Evolutionary conservation across 805 yeast species (phyloP).

Genomic region (Suhomyces prunicola): DNA sequence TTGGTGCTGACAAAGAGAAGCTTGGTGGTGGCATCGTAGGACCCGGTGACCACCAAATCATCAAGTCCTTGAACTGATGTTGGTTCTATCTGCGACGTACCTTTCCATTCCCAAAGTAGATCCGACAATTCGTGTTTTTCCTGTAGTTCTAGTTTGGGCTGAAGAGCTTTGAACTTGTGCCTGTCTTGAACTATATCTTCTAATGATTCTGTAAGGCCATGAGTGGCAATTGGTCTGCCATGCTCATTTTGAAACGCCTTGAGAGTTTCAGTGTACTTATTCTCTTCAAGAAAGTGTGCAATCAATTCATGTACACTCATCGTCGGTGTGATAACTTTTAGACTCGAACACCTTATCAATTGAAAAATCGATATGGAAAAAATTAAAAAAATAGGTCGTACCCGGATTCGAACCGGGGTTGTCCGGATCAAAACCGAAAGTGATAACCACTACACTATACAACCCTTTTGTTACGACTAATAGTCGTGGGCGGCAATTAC

Average conservation of each 20-base stretch:
- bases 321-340: background rate
- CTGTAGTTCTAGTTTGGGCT: constrained; percentile 4
- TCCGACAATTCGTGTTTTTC: constrained; percentile 1
- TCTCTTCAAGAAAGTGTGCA: constrained; percentile 57
- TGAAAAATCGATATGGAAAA: background rate
- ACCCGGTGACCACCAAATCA: constrained; percentile 26
- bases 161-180: constrained; percentile 20
- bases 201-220: constrained; percentile 24
- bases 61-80: constrained; percentile 8
- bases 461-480: constrained; percentile 20
- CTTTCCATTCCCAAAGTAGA: constrained; percentile 22
- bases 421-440: constrained; percentile 78
- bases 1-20: constrained; percentile 7
- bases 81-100: constrained; percentile 19
- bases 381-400: constrained; percentile 49
- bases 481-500: too few species aligned
- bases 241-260: constrained; percentile 46
- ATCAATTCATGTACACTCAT: constrained; percentile 29
- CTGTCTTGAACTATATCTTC: constrained; percentile 40
- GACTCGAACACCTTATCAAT: background rate
- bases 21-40: constrained; percentile 3
- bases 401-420: constrained; percentile 88
- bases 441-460: constrained; percentile 80
- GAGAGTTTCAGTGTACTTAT: constrained; percentile 47
- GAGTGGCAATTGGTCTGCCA: constrained; percentile 29